Base-by-base conservation (phyloP, 2,329 filamentous ascomycete species). In the Diaporthe amygdali region DNA sequence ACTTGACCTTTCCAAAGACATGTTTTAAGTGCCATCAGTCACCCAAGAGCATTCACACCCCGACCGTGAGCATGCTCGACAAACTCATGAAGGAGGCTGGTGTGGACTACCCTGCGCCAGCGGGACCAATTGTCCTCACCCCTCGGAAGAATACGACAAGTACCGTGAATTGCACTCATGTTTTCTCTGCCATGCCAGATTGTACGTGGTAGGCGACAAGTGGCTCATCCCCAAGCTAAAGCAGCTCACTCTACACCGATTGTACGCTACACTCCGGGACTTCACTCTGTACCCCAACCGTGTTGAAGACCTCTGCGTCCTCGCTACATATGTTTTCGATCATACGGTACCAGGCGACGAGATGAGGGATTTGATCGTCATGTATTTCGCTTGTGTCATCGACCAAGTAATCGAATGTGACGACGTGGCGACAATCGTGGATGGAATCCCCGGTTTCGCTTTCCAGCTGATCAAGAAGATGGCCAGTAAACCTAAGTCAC, bases 201-300 rank as follows among this genome's bases (percentile, higher is more conserved):
- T 72, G 5, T 71, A 71, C 37, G 47, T 72, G 9, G n/a, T 73
- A 1, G 66, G 54, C 7, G 69, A 74, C 47, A 70, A 59, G 27
- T 71, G 73, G 54, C 46, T 54, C 54, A 47, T 70, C 10, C 10
- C 30, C 2, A 3, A 14, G 10, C 69, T 71, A 15, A 27, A 27
- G n/a, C 14, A 56, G 27, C 51, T 69, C 5, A 37, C 66, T 5
- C 7, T 55, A 10, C 56, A 71, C 30, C 67, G 56, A 22, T 59
- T 64, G 15, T 30, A 44, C 39, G 34, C 27, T 8, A 72, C 59
- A 1, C 41, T 72, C 25, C 27, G 64, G 5, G 17, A 6, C 15
- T 70, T 71, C 27, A 52, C 1, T 1, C 27, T 68, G 3, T 66
- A 56, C 27, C 52, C 52, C 2, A 63, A 46, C n/a, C 71, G 22